phyloP scores from a whole-genome alignment of 495 filamentous ascomycete genomes.

The Penicilliopsis zonata region DNA sequence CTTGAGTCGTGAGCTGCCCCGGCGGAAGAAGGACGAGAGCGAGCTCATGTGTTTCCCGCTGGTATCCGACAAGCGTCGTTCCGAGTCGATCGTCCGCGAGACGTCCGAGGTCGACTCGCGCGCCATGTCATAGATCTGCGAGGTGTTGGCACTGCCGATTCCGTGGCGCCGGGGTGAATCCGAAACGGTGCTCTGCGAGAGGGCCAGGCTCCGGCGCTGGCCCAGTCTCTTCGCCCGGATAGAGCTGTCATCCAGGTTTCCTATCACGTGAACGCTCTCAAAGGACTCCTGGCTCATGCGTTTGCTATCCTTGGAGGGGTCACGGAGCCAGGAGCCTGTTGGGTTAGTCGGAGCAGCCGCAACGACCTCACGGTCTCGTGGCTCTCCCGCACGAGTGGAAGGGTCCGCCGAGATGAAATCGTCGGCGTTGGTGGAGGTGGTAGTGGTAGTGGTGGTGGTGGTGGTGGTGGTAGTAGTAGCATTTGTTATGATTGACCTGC shows the following conservation, averaged over 20 bases:
- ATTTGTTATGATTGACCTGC: slow-evolving; percentile 2
- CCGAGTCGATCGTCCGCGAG: slow-evolving; percentile 23
- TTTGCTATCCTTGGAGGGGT: slow-evolving; percentile 16
- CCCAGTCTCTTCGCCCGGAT: slow-evolving; percentile 20
- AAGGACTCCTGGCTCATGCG: slow-evolving; percentile 14
- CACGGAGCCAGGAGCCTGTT: slow-evolving; percentile 23
- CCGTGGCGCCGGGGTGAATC: slow-evolving; percentile 42
- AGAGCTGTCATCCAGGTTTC: slow-evolving; percentile 27
- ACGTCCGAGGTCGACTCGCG: slow-evolving; percentile 33
- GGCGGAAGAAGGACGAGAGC: slow-evolving; percentile 64
- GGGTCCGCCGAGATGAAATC: background rate
- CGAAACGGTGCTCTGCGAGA: slow-evolving; percentile 38
- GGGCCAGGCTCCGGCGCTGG: slow-evolving; percentile 24
- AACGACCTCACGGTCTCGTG: too few species aligned
- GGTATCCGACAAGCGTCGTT: slow-evolving; percentile 36
- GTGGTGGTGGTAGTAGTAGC: background rate
- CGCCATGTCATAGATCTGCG: slow-evolving; percentile 39
- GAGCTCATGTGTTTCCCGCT: slow-evolving; percentile 29
- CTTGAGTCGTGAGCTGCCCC: slow-evolving; percentile 46
- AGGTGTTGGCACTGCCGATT: slow-evolving; percentile 38
- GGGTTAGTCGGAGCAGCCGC: slow-evolving; percentile 5
- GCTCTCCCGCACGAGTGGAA: slow-evolving; percentile 2
- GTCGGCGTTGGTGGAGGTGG: background rate
- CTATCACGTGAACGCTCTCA: slow-evolving; percentile 23
- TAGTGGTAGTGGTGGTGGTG: background rate